Base-by-base conservation (phyloP, 495 filamentous ascomycete genomes). In the Daldinia decipiens region DNA sequence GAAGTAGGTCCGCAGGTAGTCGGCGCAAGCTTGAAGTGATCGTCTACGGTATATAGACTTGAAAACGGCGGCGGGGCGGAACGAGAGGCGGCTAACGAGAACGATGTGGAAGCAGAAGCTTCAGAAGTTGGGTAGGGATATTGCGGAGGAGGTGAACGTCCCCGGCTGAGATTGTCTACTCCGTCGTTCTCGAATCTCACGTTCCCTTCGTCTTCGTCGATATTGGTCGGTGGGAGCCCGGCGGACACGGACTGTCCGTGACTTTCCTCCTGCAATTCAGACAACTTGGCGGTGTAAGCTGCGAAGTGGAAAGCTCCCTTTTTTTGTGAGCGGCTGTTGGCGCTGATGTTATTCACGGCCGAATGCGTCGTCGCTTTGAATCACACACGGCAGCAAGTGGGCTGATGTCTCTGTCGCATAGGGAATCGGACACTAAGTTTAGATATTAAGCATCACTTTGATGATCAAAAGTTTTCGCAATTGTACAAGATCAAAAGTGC, bases 161-260 rank as follows among this genome's bases (percentile, higher is more conserved):
- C 74, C 43, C 68, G 65, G 43, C 56, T 62, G 32, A 65, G 59
- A 57, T 85, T 84, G 62, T 81, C 81, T 62, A 82, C 78, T 75
- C 78, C 75, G 78, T 82, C 80, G 70, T 59, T 72, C 65, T 78
- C 74, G 64, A 81, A 77, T 60, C 66, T 70, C 52, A 78, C 51
- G 38, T 68, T 67, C 50, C 55, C 67, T 63, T 64, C 61, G 52
- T 52, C 63, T 57, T 74, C 51, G 56, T 75, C 73, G 67, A 74
- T 67, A 58, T 74, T 70, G 74, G 62, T 72, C 63, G 76, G 77
- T 65, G 77, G 71, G 34, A 79, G 78, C 79, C 82, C 80, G 77
- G 83, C 79, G 85, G 85, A 86, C 84, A 87, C 90, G 88, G 88
- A 85, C 88, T 87, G 87, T 83, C 87, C 89, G 84, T 85, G 79